These are phyloP conservation scores for Bruguiera gymnorhiza DNA, from an alignment of 345 rosid genomes.

Conservation along the genomic window DNA sequence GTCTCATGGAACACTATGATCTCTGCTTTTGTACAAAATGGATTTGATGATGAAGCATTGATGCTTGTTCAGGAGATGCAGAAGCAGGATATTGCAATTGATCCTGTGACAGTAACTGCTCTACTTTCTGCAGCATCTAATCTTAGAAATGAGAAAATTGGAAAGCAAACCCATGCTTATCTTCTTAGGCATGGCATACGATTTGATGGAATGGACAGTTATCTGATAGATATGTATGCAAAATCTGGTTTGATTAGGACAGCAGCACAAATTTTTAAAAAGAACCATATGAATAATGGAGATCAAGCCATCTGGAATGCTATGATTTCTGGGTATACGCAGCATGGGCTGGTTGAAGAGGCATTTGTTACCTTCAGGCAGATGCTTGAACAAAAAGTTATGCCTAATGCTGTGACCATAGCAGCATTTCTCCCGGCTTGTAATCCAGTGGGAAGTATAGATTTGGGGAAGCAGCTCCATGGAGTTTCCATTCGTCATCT, in stretches of 20 bases:
- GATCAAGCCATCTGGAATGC: constrained; percentile 94
- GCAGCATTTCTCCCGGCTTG: constrained; percentile 83
- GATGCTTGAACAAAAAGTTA: constrained; percentile 58
- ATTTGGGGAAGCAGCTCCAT: constrained; percentile 75
- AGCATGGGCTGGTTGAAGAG: constrained; percentile 58
- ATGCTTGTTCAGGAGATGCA: constrained; percentile 84
- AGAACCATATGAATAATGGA: constrained; percentile 24
- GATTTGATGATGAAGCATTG: constrained; percentile 78
- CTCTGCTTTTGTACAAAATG: constrained; percentile 79
- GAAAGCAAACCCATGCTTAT: constrained; percentile 80
- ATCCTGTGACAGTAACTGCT: constrained; percentile 68
- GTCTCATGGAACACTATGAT: constrained; percentile 88
- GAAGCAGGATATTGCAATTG: constrained; percentile 58
- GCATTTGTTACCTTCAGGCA: constrained; percentile 46
- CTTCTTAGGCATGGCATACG: constrained; percentile 60
- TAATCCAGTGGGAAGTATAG: constrained; percentile 53
- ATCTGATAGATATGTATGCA: constrained; percentile 83
- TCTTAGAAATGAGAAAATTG: constrained; percentile 58
- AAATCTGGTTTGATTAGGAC: constrained; percentile 66
- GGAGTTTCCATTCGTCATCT: constrained; percentile 61
- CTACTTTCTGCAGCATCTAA: constrained; percentile 88
- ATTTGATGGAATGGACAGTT: constrained; percentile 75
- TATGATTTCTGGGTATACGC: constrained; percentile 79
- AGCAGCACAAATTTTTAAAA: constrained; percentile 47
- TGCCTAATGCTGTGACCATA: constrained; percentile 68